These are phyloP conservation scores for Cerioporus squamosus DNA, from an alignment of 1,284 basidiomycete species.

Conservation along the genomic window DNA sequence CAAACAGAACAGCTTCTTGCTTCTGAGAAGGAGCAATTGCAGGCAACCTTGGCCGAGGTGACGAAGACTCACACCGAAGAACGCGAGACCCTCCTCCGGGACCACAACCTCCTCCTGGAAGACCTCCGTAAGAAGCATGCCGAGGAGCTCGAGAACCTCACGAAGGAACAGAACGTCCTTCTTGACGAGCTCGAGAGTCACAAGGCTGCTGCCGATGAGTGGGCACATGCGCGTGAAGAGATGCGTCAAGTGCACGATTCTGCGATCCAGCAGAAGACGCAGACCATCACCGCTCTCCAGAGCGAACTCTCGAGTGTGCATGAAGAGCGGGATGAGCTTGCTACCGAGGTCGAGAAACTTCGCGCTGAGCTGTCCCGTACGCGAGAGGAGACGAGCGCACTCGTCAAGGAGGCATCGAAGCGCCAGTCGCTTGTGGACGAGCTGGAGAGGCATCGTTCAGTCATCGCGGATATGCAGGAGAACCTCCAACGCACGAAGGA, in stretches of 20 bases:
- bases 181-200: constrained; percentile 65
- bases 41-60: constrained; percentile 43
- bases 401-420: constrained; percentile 75
- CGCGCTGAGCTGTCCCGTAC: constrained; percentile 64
- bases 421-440: constrained; percentile 74
- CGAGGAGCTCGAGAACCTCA: constrained; percentile 45
- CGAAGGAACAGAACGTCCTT: constrained; percentile 58
- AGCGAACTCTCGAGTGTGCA: constrained; percentile 49
- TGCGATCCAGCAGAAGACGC: constrained; percentile 54
- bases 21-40: constrained; percentile 46
- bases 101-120: constrained; percentile 55
- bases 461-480: constrained; percentile 75
- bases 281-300: constrained; percentile 50
- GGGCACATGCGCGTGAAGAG: constrained; percentile 53
- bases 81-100: constrained; percentile 51
- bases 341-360: constrained; percentile 57
- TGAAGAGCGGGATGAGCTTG: constrained; percentile 57
- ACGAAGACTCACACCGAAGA: constrained; percentile 39
- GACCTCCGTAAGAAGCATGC: constrained; percentile 43
- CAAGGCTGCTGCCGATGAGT: constrained; percentile 63
- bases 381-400: constrained; percentile 59
- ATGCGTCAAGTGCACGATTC: constrained; percentile 53
- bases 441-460: constrained; percentile 75
- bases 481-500: constrained; percentile 77
- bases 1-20: constrained; percentile 42